A percentile compares a stretch with the other conserved stretches of the same genome.
Conservation (phyloP, 2,329 filamentous ascomycete genomes). For the Metarhizium guizhouense region DNA sequence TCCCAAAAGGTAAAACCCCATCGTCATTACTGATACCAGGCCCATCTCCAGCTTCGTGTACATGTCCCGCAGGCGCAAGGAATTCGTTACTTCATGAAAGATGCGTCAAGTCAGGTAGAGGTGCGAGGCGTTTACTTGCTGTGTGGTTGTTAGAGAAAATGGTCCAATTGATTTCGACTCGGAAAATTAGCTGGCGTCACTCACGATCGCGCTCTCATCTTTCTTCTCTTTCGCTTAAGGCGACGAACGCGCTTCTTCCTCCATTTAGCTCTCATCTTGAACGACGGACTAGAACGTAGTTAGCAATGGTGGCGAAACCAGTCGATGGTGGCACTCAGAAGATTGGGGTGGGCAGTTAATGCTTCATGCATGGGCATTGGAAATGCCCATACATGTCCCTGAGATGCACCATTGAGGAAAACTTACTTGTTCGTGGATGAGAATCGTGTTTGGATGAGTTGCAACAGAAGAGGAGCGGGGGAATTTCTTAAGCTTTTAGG, state of each 20-base stretch:
- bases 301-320: neutral
- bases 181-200: slow-evolving; percentile 25
- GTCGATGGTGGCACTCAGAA: neutral
- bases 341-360: neutral
- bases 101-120: slow-evolving; percentile 46
- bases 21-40: slow-evolving; percentile 4
- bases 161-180: slow-evolving; percentile 5
- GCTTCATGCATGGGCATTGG: neutral
- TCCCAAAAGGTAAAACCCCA: slow-evolving; percentile 15
- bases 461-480: slow-evolving; percentile 20
- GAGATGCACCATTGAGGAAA: neutral
- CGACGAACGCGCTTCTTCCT: slow-evolving; percentile 99
- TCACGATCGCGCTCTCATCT: slow-evolving; percentile 97
- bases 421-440: slow-evolving; percentile 36
- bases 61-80: slow-evolving; percentile 20
- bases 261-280: slow-evolving; percentile 92
- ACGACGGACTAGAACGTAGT: slow-evolving; percentile 19
- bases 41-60: slow-evolving; percentile 13
- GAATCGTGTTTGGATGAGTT: slow-evolving; percentile 35
- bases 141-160: slow-evolving; percentile 23
- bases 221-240: slow-evolving; percentile 99
- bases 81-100: slow-evolving; percentile 29
- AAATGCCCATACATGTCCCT: neutral
- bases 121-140: slow-evolving; percentile 62
- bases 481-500: slow-evolving; percentile 20